These are phyloP conservation scores for Vitis hybrid DNA, from an alignment of 177 flowering plant genomes.

Conservation along the genomic window DNA sequence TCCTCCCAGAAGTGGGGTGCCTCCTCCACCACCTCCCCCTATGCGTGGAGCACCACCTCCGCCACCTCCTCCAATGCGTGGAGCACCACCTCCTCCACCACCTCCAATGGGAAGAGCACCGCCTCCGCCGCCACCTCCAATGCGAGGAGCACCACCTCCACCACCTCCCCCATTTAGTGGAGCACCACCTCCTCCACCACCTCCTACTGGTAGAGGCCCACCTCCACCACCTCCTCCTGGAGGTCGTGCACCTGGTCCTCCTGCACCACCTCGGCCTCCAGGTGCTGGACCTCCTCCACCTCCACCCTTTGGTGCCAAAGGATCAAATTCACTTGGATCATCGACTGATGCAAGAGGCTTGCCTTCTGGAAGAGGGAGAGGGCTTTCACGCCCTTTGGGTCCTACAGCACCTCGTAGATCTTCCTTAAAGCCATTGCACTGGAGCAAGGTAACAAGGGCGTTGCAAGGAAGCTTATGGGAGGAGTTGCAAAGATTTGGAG, in stretches of 20 bases:
- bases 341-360: slow-evolving; percentile 23
- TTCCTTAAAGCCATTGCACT: slow-evolving; percentile 85
- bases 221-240: slow-evolving; percentile 40
- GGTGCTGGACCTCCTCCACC: slow-evolving; percentile 66
- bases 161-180: slow-evolving; percentile 33
- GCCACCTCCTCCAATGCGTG: slow-evolving; percentile 12
- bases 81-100: slow-evolving; percentile 35
- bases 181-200: slow-evolving; percentile 37
- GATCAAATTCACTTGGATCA: slow-evolving; percentile 18
- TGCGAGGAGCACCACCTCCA: slow-evolving; percentile 30
- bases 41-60: slow-evolving; percentile 39
- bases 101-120: slow-evolving; percentile 22
- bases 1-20: slow-evolving; percentile 29
- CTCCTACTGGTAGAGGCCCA: slow-evolving; percentile 28
- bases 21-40: slow-evolving; percentile 45
- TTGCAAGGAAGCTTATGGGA: slow-evolving; percentile 98
- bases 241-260: slow-evolving; percentile 32
- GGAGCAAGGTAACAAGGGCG: slow-evolving; percentile 95
- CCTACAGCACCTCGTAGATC: slow-evolving; percentile 59
- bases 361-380: slow-evolving; percentile 66
- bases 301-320: slow-evolving; percentile 61
- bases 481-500: slow-evolving; percentile 79
- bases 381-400: slow-evolving; percentile 45
- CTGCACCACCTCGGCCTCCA: slow-evolving; percentile 52
- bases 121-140: slow-evolving; percentile 36